Evolutionary conservation across 495 filamentous ascomycete genomes (phyloP).

Genomic region (Jackrogersella multiformis): DNA sequence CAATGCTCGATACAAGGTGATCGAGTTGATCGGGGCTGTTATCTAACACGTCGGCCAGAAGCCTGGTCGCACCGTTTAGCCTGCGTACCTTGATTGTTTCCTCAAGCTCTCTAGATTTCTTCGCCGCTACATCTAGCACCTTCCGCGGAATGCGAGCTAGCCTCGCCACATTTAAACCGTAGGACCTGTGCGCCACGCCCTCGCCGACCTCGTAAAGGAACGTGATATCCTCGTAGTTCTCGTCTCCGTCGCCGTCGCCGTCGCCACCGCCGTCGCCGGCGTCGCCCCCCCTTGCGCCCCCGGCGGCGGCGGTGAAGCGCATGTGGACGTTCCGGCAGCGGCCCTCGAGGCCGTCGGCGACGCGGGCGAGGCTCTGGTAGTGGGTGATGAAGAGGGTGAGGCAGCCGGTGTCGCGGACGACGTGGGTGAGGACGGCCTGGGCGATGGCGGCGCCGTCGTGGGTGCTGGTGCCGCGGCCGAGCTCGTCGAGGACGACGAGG

Average conservation of each 20-base stretch:
- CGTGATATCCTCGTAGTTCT: slow-evolving; percentile 68
- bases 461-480: slow-evolving; percentile 90
- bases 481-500: slow-evolving; percentile 92
- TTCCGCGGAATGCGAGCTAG: slow-evolving; percentile 81
- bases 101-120: slow-evolving; percentile 85
- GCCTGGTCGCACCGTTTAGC: slow-evolving; percentile 55
- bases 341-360: slow-evolving; percentile 71
- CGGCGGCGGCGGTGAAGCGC: slow-evolving; percentile 74
- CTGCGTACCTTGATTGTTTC: slow-evolving; percentile 70
- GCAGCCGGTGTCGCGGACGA: slow-evolving; percentile 76
- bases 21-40: slow-evolving; percentile 52
- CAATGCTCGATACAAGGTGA: slow-evolving; percentile 58
- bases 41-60: slow-evolving; percentile 56
- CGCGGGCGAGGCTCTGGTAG: slow-evolving; percentile 83
- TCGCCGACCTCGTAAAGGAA: slow-evolving; percentile 86
- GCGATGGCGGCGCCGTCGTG: slow-evolving; percentile 98
- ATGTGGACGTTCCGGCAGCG: slow-evolving; percentile 83
- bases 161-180: slow-evolving; percentile 92
- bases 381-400: slow-evolving; percentile 96
- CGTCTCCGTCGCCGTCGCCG: slow-evolving; percentile 50
- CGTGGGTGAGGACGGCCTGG: slow-evolving; percentile 84
- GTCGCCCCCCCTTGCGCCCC: no score
- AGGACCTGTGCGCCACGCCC: slow-evolving; percentile 90
- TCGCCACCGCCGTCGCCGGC: slow-evolving; percentile 24
- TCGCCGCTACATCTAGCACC: slow-evolving; percentile 78